Base-by-base conservation (phyloP, 2,329 filamentous ascomycete genomes). In the Colletotrichum tamarilloi region DNA sequence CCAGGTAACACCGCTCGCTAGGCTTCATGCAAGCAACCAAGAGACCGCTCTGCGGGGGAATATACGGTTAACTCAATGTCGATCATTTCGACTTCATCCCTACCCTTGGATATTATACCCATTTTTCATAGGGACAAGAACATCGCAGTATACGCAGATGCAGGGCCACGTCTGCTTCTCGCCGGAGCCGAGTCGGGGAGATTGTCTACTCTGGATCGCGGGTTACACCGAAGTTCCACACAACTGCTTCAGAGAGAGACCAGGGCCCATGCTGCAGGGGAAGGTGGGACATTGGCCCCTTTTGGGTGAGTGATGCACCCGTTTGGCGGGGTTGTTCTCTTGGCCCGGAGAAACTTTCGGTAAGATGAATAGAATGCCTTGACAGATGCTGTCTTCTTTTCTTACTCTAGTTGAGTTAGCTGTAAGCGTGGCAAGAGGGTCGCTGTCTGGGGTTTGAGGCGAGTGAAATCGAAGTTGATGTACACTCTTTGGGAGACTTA, bases 341-440 rank as follows among this genome's bases (percentile, higher is more conserved):
- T 71, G 56, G 62, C 57, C 38, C 68, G 68, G 68, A 62, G 68
- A 72, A 72, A 62, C 57, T 68, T 38, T 72, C 68, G 68, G 63
- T 14, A 49, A 38, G n/a, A 59, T 38, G 26, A 52, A 38, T 35
- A 28, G 42, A 9, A n/a, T 49, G 19, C 42, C 19, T 49, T 49
- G 19, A 11, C 19, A 49, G 42, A 7, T 22, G 42, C 28, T 9
- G 30, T 8, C 62, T 26, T 38, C 8, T 49, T 49, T 49, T 49
- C 6, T 11, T 49, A 49, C 42, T 19, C 42, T n/a, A 19, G 9
- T 9, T n/a, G 5, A 49, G 7, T 9, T 8, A n/a, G 8, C 42
- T 22, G 42, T 9, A 49, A 42, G 38, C 38, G 38, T 42, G 38
- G 42, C 42, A 22, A n/a, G 7, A 49, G 19, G 8, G 9, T 9